Base-by-base conservation (phyloP, 805 yeast genomes). In the Saturnispora galanensis region DNA sequence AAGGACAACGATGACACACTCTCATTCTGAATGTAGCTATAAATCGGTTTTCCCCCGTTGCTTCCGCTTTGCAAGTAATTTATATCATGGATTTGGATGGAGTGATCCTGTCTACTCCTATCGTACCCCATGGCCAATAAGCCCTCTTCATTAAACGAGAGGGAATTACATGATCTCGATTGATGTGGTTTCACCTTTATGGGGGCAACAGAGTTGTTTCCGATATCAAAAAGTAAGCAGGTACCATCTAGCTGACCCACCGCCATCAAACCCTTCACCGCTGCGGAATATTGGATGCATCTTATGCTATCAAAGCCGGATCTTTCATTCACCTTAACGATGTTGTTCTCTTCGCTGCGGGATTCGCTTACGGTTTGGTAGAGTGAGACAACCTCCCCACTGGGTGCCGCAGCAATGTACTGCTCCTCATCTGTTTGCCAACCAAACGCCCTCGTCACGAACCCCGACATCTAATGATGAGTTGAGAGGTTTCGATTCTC, bases 21-120 rank as follows among this genome's bases (percentile, higher is more conserved):
- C 58, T 89, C 97, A 53, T 84, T 82, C 28, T 81, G 76, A 21
- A 85, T 68, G 52, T 71, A 80, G 0, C 82, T 70, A 40, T 70
- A 67, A 8, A 76, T 75, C 47, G 71, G 71, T 17, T 67, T 67
- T 42, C 71, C 65, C 37, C 60, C 60, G 39, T 68, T 61, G 1
- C 78, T 79, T 45, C 74, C 76, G 12, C 33, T 39, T n/a, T 44
- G 41, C 10, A 50, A 16, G 11, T 39, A 41, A 7, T 30, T 37
- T 3, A 84, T 68, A 57, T 86, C 87, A 89, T 93, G 89, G 4
- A 89, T 69, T 51, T 83, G 83, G 37, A 89, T 64, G 17, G 90
- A 79, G 47, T 77, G 75, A 53, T 84, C 94, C 50, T 77, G 84
- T 43, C 88, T 70, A 16, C 82, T 81, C 51, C 85, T 76, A 50